These are phyloP conservation scores for Trichoderma aggressivum DNA, from an alignment of 2,329 filamentous ascomycete species.

Conservation along the genomic window DNA sequence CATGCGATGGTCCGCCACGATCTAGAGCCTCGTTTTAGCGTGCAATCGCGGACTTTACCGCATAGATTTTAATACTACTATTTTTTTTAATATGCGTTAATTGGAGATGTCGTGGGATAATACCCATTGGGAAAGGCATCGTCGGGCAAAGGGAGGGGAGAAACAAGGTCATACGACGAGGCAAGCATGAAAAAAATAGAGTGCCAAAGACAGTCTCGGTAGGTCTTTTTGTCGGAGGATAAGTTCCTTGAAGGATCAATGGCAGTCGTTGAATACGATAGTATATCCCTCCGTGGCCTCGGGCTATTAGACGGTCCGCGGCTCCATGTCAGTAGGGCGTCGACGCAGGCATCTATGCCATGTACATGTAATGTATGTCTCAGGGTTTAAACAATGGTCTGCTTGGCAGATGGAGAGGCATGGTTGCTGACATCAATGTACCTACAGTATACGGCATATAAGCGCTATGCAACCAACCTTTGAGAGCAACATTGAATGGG, in stretches of 20 bases:
- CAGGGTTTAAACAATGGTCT: not conserved
- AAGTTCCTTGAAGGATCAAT: constrained; percentile 1
- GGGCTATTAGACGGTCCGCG: constrained; percentile 1
- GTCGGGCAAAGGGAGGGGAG: not conserved
- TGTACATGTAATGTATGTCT: not conserved
- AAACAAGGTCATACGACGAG: not conserved
- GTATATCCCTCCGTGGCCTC: not conserved
- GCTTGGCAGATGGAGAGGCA: not conserved
- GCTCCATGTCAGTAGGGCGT: constrained; percentile 11
- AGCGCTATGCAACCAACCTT: not conserved
- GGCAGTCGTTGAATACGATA: not conserved
- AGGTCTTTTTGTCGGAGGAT: not conserved
- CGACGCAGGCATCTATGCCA: not conserved
- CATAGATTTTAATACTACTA: not conserved
- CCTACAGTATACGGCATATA: not conserved
- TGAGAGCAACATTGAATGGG: not conserved
- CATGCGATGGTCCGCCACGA: not conserved
- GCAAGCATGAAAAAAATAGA: not conserved
- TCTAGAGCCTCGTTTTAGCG: not conserved
- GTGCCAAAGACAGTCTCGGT: not conserved
- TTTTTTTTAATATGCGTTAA: not conserved
- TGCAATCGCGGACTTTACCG: not conserved
- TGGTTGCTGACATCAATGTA: too few species aligned
- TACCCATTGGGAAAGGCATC: not conserved
- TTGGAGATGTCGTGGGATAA: not conserved